phyloP scores from a whole-genome alignment of 768 basidiomycete genomes.

The Boletus pseudo-olivaceus region DNA sequence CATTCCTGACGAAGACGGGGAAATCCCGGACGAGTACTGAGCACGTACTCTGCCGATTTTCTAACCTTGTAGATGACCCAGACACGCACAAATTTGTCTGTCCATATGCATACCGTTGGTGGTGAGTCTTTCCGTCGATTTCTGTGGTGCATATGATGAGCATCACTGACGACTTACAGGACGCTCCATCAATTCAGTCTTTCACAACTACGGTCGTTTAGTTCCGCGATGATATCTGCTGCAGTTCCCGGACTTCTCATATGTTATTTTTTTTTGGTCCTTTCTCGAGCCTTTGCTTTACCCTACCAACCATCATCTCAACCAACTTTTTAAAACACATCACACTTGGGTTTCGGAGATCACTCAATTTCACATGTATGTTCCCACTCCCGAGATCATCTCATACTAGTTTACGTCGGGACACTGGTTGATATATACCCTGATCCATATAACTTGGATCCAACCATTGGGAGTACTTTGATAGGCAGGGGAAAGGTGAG shows the following conservation, averaged over 20 bases:
- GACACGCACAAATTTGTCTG: slow-evolving; percentile 21
- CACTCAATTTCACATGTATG: slow-evolving; percentile 8
- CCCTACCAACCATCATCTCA: neutral
- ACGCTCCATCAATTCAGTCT: slow-evolving; percentile 18
- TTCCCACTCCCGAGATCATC: slow-evolving; percentile 6
- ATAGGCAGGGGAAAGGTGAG: neutral
- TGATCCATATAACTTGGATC: slow-evolving; percentile 5
- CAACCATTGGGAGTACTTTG: neutral
- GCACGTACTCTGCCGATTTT: slow-evolving; percentile 7
- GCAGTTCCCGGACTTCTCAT: slow-evolving; percentile 13
- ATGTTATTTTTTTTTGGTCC: slow-evolving; percentile 23
- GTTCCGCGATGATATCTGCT: slow-evolving; percentile 25
- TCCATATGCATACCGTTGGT: slow-evolving; percentile 21
- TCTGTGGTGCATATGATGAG: neutral
- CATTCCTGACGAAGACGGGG: slow-evolving; percentile 54
- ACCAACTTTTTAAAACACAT: neutral
- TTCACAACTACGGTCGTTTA: slow-evolving; percentile 33
- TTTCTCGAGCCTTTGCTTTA: slow-evolving; percentile 11
- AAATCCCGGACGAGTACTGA: slow-evolving; percentile 54
- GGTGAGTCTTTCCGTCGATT: slow-evolving; percentile 8
- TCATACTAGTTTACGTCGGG: slow-evolving; percentile 10
- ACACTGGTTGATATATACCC: slow-evolving; percentile 17
- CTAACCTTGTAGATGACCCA: slow-evolving; percentile 22
- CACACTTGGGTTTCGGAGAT: slow-evolving; percentile 4
- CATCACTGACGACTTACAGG: slow-evolving; percentile 1